Evolutionary conservation across 1,284 basidiomycete genomes (phyloP).

Genomic region (Malassezia psittaci): DNA sequence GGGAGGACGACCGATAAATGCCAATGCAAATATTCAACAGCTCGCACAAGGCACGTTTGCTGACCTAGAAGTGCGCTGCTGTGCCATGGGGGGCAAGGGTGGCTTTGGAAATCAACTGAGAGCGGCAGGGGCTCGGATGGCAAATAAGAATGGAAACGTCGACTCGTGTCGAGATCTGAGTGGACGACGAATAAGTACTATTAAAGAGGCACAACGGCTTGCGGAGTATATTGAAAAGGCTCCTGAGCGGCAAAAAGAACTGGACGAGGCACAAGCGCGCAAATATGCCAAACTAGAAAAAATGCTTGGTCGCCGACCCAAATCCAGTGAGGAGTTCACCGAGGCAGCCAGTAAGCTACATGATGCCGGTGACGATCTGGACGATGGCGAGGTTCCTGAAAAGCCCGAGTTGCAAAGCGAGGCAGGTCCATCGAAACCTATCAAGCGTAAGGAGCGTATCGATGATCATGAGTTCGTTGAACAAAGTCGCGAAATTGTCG

Average conservation of each 20-base stretch:
- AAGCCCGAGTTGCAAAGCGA: not conserved
- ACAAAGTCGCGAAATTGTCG: slow-evolving; percentile 80
- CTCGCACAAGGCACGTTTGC: not conserved
- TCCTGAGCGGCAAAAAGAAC: slow-evolving; percentile 66
- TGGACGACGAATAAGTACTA: slow-evolving; percentile 76
- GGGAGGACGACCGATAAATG: not conserved
- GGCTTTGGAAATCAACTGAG: slow-evolving; percentile 93
- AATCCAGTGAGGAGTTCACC: slow-evolving; percentile 43
- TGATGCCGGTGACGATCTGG: slow-evolving; percentile 45
- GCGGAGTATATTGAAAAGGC: slow-evolving; percentile 79
- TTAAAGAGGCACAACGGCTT: slow-evolving; percentile 91
- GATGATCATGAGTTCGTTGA: slow-evolving; percentile 88
- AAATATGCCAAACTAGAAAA: slow-evolving; percentile 71
- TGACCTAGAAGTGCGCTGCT: slow-evolving; percentile 23
- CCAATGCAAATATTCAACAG: not conserved
- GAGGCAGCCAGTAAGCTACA: slow-evolving; percentile 38
- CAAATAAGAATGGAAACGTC: slow-evolving; percentile 61
- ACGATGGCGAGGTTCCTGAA: slow-evolving; percentile 18
- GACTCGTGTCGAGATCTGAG: slow-evolving; percentile 89
- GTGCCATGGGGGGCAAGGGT: slow-evolving; percentile 74
- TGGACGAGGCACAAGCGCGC: slow-evolving; percentile 57
- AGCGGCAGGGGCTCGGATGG: slow-evolving; percentile 91
- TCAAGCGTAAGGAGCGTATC: slow-evolving; percentile 63
- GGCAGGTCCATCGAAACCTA: slow-evolving; percentile 51
- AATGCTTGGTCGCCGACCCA: slow-evolving; percentile 34